Base-by-base conservation (phyloP, 1,284 basidiomycete species). In the Moesziomyces sp. region DNA sequence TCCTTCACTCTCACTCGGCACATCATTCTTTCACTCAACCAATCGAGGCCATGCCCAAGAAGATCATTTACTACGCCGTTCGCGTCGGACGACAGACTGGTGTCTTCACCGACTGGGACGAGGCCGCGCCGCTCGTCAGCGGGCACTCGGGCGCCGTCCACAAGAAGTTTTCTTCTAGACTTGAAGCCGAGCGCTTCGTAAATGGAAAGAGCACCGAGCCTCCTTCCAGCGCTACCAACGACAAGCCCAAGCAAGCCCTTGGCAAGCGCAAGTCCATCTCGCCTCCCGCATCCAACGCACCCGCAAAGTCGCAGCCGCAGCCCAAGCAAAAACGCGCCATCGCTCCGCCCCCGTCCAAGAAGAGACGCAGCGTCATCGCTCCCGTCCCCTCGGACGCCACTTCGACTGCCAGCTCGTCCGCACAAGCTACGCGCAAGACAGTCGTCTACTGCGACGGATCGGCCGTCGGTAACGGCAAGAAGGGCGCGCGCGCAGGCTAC, bases 391-490 rank as follows among this genome's bases (percentile, higher is more conserved):
- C 38, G 9, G 35, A 10, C 13, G 11, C 35, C 1, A 16, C 35
- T 38, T 24, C 51, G 5, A 13, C 10, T 4, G 5, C 19, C 46
- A 8, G 16, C 4, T 13, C 18, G 10, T 9, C 18, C 19, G 24
- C 26, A 26, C 24, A 26, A 7, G 19, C 38, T n/a, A 16, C 19
- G 10, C 33, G 33, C 46, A 58, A 64, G 42, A 52, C 24, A 44
- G 28, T 59, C 30, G 91, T 93, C 3, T 94, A 91, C 78, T 89
- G 87, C 19, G 93, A 94, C 81, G 93, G 93, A 11, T 90, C 92
- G 1, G 93, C 92, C 58, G 88, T 88, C 73, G 88, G 89, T 5
- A 94, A 94, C 77, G 93, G 93, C n/a, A 65, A 63, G 10, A 1
- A 9, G 0, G 33, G 38, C n/a, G 72, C 82, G 1, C 51, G 58